Conservation (phyloP, 768 basidiomycete genomes). For the Hericium coralloides region DNA sequence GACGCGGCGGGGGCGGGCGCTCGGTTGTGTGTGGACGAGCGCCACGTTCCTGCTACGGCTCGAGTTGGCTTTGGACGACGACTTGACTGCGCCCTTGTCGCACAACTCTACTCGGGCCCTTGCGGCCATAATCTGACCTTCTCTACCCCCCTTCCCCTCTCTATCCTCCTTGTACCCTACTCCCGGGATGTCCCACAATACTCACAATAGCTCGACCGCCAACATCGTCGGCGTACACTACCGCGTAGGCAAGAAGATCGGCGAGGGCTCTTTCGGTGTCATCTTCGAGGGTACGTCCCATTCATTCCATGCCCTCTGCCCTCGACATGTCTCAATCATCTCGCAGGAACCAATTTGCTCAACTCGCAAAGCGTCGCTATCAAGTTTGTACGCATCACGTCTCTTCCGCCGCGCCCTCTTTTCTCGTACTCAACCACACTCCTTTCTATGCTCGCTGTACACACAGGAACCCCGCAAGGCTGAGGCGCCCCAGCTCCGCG, state of each 20-base stretch:
- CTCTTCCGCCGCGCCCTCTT: conserved; percentile 4
- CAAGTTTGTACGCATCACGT: conserved; percentile 79
- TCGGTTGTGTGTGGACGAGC: too few species aligned
- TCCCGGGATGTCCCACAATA: conserved; percentile 27
- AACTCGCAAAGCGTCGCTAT: conserved; percentile 99
- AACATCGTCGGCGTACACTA: conserved; percentile 95
- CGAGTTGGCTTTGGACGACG: not conserved
- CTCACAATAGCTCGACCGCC: conserved; percentile 46
- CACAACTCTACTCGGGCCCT: conserved; percentile 5
- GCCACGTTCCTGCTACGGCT: not conserved
- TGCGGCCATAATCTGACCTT: not conserved
- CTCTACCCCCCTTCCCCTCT: conserved; percentile 8
- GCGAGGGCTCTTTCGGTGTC: conserved; percentile 97
- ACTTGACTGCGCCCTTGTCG: conserved; percentile 1
- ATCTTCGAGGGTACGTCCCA: conserved; percentile 69
- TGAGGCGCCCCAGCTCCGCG: conserved; percentile 94
- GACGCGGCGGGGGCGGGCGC: too few species aligned
- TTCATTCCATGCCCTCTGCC: not conserved
- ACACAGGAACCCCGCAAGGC: conserved; percentile 83
- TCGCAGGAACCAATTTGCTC: conserved; percentile 86
- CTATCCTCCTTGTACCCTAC: not conserved
- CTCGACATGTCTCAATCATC: conserved; percentile 1
- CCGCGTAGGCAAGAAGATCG: conserved; percentile 97
- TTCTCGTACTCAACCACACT: not conserved
- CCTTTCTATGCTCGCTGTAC: not conserved